phyloP scores from a whole-genome alignment of 306 rosid genomes.

The Alnus glutinosa region DNA sequence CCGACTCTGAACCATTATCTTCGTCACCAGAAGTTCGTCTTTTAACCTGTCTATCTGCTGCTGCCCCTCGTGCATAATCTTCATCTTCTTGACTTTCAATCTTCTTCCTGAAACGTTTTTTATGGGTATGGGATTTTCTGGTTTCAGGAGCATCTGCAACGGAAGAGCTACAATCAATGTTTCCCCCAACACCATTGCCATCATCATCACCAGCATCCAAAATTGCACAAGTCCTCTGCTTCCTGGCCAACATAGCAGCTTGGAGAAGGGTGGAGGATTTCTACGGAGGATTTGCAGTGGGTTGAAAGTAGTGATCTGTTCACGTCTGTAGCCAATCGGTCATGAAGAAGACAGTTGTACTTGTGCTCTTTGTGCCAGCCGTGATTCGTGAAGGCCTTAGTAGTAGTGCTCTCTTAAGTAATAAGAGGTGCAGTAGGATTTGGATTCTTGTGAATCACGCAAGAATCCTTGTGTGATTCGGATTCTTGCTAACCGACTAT shows the following conservation, averaged over 20 bases:
- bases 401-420: no score
- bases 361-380: no score
- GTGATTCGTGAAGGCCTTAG: no score
- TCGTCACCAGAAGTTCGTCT: slow-evolving; percentile 46
- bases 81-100: slow-evolving; percentile 60
- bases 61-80: slow-evolving; percentile 64
- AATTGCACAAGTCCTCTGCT: slow-evolving; percentile 68
- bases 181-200: slow-evolving; percentile 11
- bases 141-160: background rate
- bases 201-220: slow-evolving; percentile 70
- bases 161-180: slow-evolving; percentile 24
- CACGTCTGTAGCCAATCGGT: no score
- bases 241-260: slow-evolving; percentile 69
- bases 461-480: no score
- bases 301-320: no score
- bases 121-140: slow-evolving; percentile 41
- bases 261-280: no score
- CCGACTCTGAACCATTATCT: slow-evolving; percentile 69
- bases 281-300: no score
- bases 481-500: no score
- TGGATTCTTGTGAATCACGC: no score
- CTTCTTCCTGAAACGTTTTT: slow-evolving; percentile 77
- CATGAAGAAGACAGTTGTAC: no score
- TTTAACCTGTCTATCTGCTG: slow-evolving; percentile 58
- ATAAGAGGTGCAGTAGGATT: no score